Base-by-base conservation (phyloP, 257 asterid genomes). In the Ocimum tenuiflorum region DNA sequence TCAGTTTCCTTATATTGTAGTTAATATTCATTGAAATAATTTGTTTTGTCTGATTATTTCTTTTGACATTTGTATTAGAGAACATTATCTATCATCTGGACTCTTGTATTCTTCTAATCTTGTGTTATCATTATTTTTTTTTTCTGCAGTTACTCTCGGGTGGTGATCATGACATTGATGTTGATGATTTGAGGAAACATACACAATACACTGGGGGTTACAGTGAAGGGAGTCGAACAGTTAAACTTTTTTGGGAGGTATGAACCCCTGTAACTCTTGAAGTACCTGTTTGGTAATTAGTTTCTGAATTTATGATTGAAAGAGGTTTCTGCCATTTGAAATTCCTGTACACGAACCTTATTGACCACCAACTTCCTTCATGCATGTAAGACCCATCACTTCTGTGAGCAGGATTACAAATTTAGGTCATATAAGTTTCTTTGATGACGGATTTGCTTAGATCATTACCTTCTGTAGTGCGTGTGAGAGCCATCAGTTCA, bases 241-340 rank as follows among this genome's bases (percentile, higher is more conserved):
- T 92, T 56, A 92, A 92, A 78, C 79, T 89, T 59, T 92, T 92
- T 78, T 92, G 99, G 99, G 96, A 89, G 97, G 99, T 92, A 83
- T 39, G 53, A 47, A 36, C 63, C 54, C 62, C 62, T 63, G 62
- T 36, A 49, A 63, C 60, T 52, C 74, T 53, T 51, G 22, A 47
- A 54, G 18, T 65, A 38, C n/a, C 63, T 46, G 20, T 42, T 49
- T 46, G 24, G 51, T 39, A 33, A 43, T 35, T 43, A 24, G 20
- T 45, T n/a, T 35, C 56, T 14, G 46, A 33, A 19, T 18, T 50
- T 36, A 19, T 73, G 61, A 20, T 46, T 67, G 66, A 33, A 47
- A 33, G 35, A 14, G 45, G 27, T 70, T 61, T 29, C 47, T 56
- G 63, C 75, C 50, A 70, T 57, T 43, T 41, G 24, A 46, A 48